Evolutionary conservation across 1,139 yeast genomes (phyloP), one percentile per base, ranked within the genome.

Genomic region (Yamadazyma mexicana): DNA sequence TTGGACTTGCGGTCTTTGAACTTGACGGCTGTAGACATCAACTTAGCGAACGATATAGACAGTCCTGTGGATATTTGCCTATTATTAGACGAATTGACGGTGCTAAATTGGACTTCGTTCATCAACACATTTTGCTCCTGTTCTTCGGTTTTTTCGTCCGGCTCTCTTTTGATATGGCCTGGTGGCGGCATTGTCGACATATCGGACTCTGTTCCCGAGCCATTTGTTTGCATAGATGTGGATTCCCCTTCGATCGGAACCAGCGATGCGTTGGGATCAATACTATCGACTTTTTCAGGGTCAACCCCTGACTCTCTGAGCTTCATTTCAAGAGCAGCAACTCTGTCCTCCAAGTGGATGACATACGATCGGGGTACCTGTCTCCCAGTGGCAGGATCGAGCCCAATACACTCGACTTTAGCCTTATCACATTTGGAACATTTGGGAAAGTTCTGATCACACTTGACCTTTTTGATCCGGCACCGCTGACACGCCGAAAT

Each of bases 401-500:
- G 61, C 0, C 95, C 89, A 16, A 87, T 81, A 61, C 96, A 88
- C 14, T 84, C 86, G 3, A 69, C 82, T 5, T 79, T 77, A 14
- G 85, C 83, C 50, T 79, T 81, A 20, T 68, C 71, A 61, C 96
- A 88, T 32, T 78, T 75, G 11, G 79, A 66, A 56, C 97, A 89
- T 39, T 80, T 77, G 1, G 96, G 96, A 58, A 86, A 83, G 49
- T 78, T 78, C 48, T 84, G 91, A 50, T 89, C 95, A 64, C 97
- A 89, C 53, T 81, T 81, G 40, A 87, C 79, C 61, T 89, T 89
- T 54, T 87, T 83, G 41, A 69, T 58, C 17, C 96, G 74, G 52
- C 97, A 89, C 39, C 96, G 67, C 51, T 82, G 85, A 55, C 97
- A 89, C 1, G 96, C 95, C 1, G 88, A 77, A 16, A 85, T 82